A percentile compares a stretch with the other conserved stretches of the same genome.
phyloP scores from a whole-genome alignment of 345 rosid species.

The Moringa oleifera region DNA sequence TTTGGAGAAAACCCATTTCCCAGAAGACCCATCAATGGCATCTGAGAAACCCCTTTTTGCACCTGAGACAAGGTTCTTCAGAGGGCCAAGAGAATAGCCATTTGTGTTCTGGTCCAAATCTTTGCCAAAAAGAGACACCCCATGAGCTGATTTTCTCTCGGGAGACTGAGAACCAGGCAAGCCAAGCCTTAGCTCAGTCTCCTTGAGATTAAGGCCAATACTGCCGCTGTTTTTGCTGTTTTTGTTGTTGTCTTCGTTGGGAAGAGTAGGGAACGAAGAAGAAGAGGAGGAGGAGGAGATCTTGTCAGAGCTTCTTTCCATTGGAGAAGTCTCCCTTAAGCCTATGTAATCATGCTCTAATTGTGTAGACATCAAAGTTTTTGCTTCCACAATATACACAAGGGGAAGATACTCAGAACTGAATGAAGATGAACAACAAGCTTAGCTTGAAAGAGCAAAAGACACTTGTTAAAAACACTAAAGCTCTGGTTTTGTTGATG shows the following conservation, averaged over 20 bases:
- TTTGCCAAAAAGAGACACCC: conserved; percentile 50
- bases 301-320: conserved; percentile 31
- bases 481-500: too few species aligned
- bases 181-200: conserved; percentile 69
- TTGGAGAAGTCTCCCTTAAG: conserved; percentile 38
- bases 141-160: conserved; percentile 36
- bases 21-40: conserved; percentile 40
- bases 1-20: conserved; percentile 45
- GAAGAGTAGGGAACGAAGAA: too few species aligned
- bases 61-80: conserved; percentile 46
- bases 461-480: too few species aligned
- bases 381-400: too few species aligned
- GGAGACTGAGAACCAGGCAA: conserved; percentile 61
- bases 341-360: conserved; percentile 72
- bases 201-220: conserved; percentile 39
- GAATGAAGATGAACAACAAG: too few species aligned
- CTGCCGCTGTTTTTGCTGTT: conserved; percentile 10
- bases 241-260: too few species aligned
- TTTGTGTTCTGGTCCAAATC: conserved; percentile 32
- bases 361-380: conserved; percentile 39
- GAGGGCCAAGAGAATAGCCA: conserved; percentile 25
- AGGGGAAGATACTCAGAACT: too few species aligned
- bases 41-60: conserved; percentile 69
- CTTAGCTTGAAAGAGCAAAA: too few species aligned
- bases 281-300: too few species aligned